Evolutionary conservation across 2,329 filamentous ascomycete species (phyloP).

Genomic region (Exophiala phaeomuriformis): DNA sequence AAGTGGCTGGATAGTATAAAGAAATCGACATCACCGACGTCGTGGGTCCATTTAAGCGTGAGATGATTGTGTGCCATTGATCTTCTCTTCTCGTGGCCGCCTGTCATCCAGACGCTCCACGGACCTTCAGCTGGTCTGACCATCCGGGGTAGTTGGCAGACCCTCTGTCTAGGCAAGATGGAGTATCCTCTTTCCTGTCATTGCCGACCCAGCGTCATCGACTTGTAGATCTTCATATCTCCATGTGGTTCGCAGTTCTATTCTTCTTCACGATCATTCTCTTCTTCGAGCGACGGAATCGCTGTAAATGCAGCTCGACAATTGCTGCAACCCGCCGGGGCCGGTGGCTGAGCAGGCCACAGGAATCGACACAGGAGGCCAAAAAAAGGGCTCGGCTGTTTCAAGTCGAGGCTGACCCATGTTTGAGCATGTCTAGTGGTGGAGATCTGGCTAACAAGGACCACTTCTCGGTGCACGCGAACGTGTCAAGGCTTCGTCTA

Average conservation of each 20-base stretch:
- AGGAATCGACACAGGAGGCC: conserved; percentile 10
- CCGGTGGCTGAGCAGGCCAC: neutral
- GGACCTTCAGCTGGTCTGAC: conserved; percentile 5
- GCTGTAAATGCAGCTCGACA: neutral
- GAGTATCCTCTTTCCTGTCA: neutral
- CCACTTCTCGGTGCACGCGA: conserved; percentile 7
- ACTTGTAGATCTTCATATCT: neutral
- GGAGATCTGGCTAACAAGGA: conserved; percentile 3
- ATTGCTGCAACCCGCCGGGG: neutral
- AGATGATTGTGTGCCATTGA: neutral
- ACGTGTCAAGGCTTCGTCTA: conserved; percentile 4
- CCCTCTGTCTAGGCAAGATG: neutral
- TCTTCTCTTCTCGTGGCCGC: neutral
- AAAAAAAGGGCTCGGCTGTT: conserved; percentile 10
- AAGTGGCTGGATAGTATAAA: neutral
- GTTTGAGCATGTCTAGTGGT: conserved; percentile 5
- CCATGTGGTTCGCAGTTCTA: neutral
- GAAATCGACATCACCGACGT: neutral
- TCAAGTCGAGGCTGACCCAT: conserved; percentile 12
- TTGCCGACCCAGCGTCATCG: neutral
- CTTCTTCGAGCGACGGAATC: neutral
- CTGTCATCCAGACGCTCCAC: neutral
- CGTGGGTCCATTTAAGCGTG: neutral
- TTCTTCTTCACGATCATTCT: neutral
- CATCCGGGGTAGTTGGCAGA: conserved; percentile 3